phyloP scores from a whole-genome alignment of 257 asterid species.

The Paulownia fortunei region DNA sequence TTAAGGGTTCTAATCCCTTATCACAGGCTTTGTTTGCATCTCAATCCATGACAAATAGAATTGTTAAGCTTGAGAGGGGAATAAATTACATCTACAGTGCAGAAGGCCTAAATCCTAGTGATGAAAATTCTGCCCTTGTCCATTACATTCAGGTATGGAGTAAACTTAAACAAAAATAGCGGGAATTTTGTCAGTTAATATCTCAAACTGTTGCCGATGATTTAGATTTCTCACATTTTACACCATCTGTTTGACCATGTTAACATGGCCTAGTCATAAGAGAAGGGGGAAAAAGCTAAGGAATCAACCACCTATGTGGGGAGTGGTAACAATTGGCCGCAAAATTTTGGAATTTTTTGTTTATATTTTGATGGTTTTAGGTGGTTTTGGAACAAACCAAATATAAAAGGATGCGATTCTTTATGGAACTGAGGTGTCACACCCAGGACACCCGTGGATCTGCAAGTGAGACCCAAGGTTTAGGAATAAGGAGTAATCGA shows the following conservation, averaged over 20 bases:
- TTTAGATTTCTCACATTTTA: constrained; percentile 12
- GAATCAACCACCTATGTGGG: no score
- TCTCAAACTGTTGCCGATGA: not conserved
- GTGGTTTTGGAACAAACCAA: no score
- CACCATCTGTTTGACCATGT: not conserved
- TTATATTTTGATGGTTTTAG: no score
- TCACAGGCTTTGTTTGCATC: constrained; percentile 82
- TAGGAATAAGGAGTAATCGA: no score
- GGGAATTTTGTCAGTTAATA: not conserved
- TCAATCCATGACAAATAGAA: constrained; percentile 83
- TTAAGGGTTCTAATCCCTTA: constrained; percentile 62
- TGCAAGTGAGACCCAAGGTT: no score
- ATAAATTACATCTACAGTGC: constrained; percentile 61
- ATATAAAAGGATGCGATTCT: no score
- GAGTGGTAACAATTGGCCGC: no score
- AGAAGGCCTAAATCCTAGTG: constrained; percentile 89
- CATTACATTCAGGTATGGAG: constrained; percentile 89
- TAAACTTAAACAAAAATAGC: constrained; percentile 8
- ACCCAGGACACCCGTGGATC: no score
- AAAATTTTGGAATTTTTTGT: no score
- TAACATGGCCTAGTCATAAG: constrained; percentile 7
- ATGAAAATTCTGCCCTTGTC: constrained; percentile 89
- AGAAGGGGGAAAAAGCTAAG: not conserved
- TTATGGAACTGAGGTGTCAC: no score
- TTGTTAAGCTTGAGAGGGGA: constrained; percentile 80